phyloP scores from a whole-genome alignment of 176 grass and related monocot species.

The Bonia amplexicaulis region DNA sequence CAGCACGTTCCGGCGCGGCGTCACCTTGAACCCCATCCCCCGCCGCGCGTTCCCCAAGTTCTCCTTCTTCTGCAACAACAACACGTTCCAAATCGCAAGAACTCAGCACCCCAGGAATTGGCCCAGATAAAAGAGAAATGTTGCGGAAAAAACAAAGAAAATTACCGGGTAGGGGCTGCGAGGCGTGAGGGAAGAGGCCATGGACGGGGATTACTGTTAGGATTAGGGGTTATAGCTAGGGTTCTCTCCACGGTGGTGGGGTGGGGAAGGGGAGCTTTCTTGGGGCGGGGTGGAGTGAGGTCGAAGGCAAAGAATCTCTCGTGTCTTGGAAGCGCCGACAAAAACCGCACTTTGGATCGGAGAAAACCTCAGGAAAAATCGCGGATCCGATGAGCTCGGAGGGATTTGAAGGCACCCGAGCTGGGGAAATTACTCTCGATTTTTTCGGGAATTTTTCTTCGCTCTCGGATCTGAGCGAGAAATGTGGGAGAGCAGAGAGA shows the following conservation, averaged over 20 bases:
- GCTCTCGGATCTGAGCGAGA: constrained; percentile 29
- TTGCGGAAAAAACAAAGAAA: not conserved
- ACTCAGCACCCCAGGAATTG: not conserved
- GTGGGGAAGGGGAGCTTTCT: constrained; percentile 61
- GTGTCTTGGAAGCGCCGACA: constrained; percentile 52
- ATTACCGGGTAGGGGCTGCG: constrained; percentile 54
- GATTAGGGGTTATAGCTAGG: constrained; percentile 38
- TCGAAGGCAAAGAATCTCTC: constrained; percentile 48
- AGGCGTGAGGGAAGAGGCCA: constrained; percentile 45
- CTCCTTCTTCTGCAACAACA: constrained; percentile 59
- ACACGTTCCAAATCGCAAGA: not conserved
- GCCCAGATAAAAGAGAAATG: not conserved
- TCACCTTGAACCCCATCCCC: constrained; percentile 33
- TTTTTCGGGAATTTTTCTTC: not conserved
- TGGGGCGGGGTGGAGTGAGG: constrained; percentile 53
- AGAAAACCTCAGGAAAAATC: constrained; percentile 2
- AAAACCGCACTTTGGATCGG: not conserved
- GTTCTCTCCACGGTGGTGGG: not conserved
- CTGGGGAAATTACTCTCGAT: not conserved
- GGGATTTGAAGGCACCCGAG: not conserved
- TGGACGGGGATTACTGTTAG: constrained; percentile 11
- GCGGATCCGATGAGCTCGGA: not conserved
- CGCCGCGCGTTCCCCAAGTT: constrained; percentile 47
- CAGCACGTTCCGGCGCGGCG: constrained; percentile 49
- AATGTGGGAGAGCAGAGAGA: not conserved